A percentile compares a stretch with the other conserved stretches of the same genome.
phyloP scores from a whole-genome alignment of 129 eudicot genomes.

The Flaveria linearis region DNA sequence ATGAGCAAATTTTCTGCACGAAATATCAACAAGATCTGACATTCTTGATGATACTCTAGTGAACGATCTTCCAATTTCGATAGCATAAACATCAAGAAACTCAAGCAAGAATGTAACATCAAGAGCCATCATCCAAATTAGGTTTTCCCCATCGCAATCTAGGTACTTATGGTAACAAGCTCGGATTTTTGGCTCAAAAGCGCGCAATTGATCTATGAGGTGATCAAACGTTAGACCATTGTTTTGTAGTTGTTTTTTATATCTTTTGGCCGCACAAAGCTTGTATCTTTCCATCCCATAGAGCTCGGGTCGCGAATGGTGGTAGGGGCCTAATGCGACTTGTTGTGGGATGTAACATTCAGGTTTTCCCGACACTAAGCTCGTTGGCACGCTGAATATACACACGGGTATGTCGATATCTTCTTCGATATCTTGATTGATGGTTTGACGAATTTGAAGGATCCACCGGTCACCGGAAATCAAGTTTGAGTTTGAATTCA shows the following conservation, averaged over 20 bases:
- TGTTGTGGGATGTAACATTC: conserved; percentile 55
- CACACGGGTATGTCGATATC: conserved; percentile 40
- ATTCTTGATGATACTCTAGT: conserved; percentile 36
- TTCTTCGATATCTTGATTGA: conserved; percentile 54
- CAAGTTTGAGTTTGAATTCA: conserved; percentile 26
- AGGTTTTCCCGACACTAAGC: conserved; percentile 32
- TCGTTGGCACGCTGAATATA: conserved; percentile 49
- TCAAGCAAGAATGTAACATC: conserved; percentile 58
- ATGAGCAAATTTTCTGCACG: conserved; percentile 42
- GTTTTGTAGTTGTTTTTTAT: conserved; percentile 33
- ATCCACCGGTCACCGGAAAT: conserved; percentile 63
- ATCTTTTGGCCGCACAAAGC: conserved; percentile 49
- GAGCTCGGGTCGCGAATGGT: conserved; percentile 49
- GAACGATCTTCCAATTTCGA: conserved; percentile 30
- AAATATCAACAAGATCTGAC: conserved; percentile 36
- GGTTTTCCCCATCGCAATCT: conserved; percentile 43
- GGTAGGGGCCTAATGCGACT: conserved; percentile 73
- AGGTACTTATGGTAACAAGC: conserved; percentile 57
- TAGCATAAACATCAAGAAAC: conserved; percentile 51
- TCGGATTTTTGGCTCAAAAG: conserved; percentile 44
- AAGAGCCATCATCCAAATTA: conserved; percentile 69
- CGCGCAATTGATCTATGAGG: conserved; percentile 36
- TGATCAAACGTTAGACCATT: conserved; percentile 32
- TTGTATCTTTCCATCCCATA: conserved; percentile 65
- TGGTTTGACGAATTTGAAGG: conserved; percentile 49